Percentiles rank a stretch among this genome's conserved stretches.
Conservation (phyloP, 192 early-diverging fungal genomes). For the Ambispora gerdemannii region DNA sequence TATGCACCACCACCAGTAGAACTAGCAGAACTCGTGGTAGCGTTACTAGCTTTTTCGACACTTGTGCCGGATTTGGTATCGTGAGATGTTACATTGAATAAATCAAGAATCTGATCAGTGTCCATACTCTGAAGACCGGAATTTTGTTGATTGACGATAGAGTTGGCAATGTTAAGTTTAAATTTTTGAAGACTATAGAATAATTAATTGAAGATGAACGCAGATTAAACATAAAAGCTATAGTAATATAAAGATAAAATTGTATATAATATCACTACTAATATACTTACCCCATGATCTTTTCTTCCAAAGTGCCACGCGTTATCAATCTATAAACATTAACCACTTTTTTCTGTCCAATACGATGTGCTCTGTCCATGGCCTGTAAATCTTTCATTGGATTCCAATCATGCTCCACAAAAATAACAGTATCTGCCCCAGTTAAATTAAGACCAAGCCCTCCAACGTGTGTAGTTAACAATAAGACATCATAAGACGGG, state of each 20-base stretch:
- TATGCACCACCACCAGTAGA: constrained; percentile 12
- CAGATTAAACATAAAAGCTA: background rate
- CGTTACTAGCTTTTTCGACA: constrained; percentile 34
- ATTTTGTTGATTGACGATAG: constrained; percentile 96
- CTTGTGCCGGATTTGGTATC: constrained; percentile 36
- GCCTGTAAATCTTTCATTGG: constrained; percentile 99
- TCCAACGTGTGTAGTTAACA: constrained; percentile 96
- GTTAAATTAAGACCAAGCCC: constrained; percentile 97
- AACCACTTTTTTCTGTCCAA: constrained; percentile 96
- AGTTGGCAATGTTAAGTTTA: constrained; percentile 95
- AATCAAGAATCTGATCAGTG: constrained; percentile 90
- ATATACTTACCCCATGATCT: constrained; percentile 99
- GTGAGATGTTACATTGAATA: constrained; percentile 76
- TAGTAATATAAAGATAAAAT: background rate
- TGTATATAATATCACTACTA: no score
- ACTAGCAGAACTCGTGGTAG: background rate
- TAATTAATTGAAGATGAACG: background rate
- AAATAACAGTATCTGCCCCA: constrained; percentile 98
- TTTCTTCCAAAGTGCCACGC: constrained; percentile 95
- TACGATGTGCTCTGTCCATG: constrained; percentile 98
- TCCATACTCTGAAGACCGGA: constrained; percentile 91
- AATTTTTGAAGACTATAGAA: constrained; percentile 85
- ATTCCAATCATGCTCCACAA: constrained; percentile 99
- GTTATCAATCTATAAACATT: constrained; percentile 98
- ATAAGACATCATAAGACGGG: constrained; percentile 89